Base-by-base conservation (phyloP, 768 basidiomycete genomes). In the Rhodocollybia butyracea region DNA sequence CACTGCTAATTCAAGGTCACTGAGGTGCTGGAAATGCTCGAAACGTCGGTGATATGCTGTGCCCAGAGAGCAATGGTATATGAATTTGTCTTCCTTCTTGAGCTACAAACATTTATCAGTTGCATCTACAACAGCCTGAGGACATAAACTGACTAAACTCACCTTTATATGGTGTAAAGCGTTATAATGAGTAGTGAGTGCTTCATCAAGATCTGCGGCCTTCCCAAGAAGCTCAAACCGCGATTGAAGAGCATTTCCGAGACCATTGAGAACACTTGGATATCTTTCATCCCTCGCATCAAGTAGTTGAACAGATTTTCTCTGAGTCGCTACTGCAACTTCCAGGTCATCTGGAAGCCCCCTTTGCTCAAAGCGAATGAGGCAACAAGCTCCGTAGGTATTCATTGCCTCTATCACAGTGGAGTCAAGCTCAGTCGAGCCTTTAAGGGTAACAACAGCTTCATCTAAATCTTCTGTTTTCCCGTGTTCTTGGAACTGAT, bases 201-300 rank as follows among this genome's bases (percentile, higher is more conserved):
- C 71, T n/a, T 66, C 55, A 36, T 73, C 62, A 24, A 72, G 61
- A 46, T 73, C 71, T 13, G 60, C 59, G 3, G 62, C 58, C 46
- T 64, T 39, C 3, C 54, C 57, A 10, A 55, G 53, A 2, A 60
- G 51, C 24, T 63, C 61, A 47, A 72, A 73, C 21, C 63, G 70
- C 48, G 60, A 55, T 11, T 59, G 29, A 13, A 71, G 60, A 4
- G 63, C 62, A 40, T 63, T 60, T 2, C 66, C 70, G 29, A 71
- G 58, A 51, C 68, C 69, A n/a, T 54, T 61, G 31, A 63, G 61
- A 19, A 50, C 36, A 22, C 29, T 66, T 61, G 21, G 51, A 55
- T 22, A 64, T 15, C 1, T 62, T 58, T 34, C 64, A 30, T 46
- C 45, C 10, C 15, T 22, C 24, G 21, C 13, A 7, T 46, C 45